Percentiles rank a stretch among this genome's conserved stretches.
Conservation (phyloP, 1,284 basidiomycete genomes). For the Puccinia polysora region DNA sequence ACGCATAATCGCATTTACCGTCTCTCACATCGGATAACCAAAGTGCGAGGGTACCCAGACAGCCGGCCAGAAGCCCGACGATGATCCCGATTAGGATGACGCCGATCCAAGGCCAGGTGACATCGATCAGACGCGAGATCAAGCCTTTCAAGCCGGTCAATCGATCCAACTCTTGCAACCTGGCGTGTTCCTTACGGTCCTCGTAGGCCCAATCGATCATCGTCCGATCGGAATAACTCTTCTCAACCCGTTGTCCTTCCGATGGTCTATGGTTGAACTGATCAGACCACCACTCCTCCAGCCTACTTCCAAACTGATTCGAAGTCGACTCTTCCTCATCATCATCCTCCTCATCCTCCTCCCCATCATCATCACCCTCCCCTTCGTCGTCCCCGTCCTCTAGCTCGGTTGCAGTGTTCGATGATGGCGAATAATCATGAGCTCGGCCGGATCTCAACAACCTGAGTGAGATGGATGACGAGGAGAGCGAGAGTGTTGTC, state of each 20-base stretch:
- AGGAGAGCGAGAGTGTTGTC: too few relatives aligned
- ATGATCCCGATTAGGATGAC: conserved; percentile 65
- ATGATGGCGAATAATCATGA: too few relatives aligned
- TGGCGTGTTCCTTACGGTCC: conserved; percentile 35
- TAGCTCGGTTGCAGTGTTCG: too few relatives aligned
- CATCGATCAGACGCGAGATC: conserved; percentile 61
- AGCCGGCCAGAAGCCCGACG: conserved; percentile 66
- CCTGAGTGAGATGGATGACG: conserved; percentile 11
- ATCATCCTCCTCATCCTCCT: too few relatives aligned
- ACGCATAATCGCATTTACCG: conserved; percentile 65
- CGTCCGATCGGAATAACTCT: conserved; percentile 29
- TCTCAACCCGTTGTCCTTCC: conserved; percentile 20
- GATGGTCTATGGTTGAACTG: conserved; percentile 15
- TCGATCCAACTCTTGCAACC: background rate
- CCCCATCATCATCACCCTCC: too few relatives aligned
- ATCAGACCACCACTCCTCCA: conserved; percentile 1
- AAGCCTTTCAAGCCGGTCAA: conserved; percentile 44
- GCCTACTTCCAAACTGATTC: background rate
- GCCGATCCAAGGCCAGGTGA: conserved; percentile 64
- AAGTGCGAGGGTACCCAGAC: conserved; percentile 68
- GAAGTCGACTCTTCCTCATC: background rate
- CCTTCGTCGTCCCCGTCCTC: too few relatives aligned
- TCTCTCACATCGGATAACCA: conserved; percentile 69
- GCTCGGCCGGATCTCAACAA: background rate
- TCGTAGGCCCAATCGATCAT: conserved; percentile 42